A percentile compares a stretch with the other conserved stretches of the same genome.
Evolutionary conservation across 2,329 filamentous ascomycete genomes (phyloP).

Genomic region (Neospermospora avenae): DNA sequence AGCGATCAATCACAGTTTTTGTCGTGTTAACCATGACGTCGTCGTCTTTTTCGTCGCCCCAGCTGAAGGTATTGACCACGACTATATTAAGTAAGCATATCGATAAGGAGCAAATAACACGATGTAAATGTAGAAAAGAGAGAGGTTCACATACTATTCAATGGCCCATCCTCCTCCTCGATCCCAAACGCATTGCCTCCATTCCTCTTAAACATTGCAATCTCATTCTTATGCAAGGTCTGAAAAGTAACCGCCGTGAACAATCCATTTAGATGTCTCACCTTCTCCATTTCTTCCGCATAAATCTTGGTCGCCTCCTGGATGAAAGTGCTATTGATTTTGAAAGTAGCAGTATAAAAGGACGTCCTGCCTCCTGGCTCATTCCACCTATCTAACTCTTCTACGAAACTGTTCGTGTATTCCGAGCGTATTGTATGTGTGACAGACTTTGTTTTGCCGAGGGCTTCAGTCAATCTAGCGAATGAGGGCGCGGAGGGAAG

Average conservation of each 20-base stretch:
- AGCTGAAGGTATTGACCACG: constrained; percentile 24
- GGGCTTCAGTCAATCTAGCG: not conserved
- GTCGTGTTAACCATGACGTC: constrained; percentile 31
- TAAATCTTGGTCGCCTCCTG: constrained; percentile 14
- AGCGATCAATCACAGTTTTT: constrained; percentile 30
- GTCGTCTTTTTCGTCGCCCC: constrained; percentile 36
- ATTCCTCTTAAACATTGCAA: constrained; percentile 9
- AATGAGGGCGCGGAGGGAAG: not conserved
- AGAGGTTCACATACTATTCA: constrained; percentile 7
- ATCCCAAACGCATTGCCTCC: constrained; percentile 33
- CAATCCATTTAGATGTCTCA: constrained; percentile 11
- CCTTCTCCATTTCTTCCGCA: constrained; percentile 8
- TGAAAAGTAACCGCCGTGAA: constrained; percentile 11
- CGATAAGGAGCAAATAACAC: not conserved
- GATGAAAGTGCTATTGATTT: constrained; percentile 11
- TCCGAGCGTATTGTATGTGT: not conserved
- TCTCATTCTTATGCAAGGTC: constrained; percentile 14
- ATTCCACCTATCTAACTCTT: not conserved
- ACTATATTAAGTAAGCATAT: not conserved
- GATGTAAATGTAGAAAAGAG: not conserved
- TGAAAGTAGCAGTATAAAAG: constrained; percentile 17
- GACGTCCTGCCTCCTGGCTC: not conserved
- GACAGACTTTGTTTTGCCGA: not conserved
- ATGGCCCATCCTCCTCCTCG: constrained; percentile 11
- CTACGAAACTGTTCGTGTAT: not conserved